Base-by-base conservation (phyloP, 2,329 filamentous ascomycete genomes). In the Exophiala viscosa region DNA sequence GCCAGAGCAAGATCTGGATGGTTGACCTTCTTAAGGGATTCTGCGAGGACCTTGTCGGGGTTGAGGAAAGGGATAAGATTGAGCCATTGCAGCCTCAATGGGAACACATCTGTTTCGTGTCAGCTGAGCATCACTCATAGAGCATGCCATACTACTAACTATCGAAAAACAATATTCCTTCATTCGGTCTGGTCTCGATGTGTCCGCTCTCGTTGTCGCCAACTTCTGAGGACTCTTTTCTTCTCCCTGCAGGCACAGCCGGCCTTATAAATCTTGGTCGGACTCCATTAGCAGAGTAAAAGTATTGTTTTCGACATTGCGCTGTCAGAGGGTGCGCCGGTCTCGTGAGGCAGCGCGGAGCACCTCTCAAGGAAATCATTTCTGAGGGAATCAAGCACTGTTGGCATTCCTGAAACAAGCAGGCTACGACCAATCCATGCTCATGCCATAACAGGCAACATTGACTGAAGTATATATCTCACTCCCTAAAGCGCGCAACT, bases 141-240 rank as follows among this genome's bases (percentile, higher is more conserved):
- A 3, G 14, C 23, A 15, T 11, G 3, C n/a, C 13, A 18, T 15
- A 5, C 11, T 28, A 14, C 83, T 67, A 71, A 91, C 88, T 95
- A 67, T 95, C 90, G 65, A 97, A 85, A 73, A 95, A 99, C 5
- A 96, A 70, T 41, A 97, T 84, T 0, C 86, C 85, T 72, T 97
- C 89, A 62, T 91, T 87, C 1, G 85, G 73, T 2, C 76, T 79
- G 9, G 87, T 79, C n/a, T 79, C 75, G 61, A 97, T 96, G 64
- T 96, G 90, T 0, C 93, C 92, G 8, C 83, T 62, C 32, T 66
- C 61, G 32, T 66, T 60, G 20, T 67, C 64, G 15, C 64, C 65
- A 11, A 65, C 62, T 41, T 64, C 63, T 2, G 57, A 58, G 11
- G 61, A 58, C 18, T 42, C 52, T 15, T 38, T 53, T 20, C 63